phyloP scores from a whole-genome alignment of 169 alveolate species.

The Blepharisma undulans region DNA sequence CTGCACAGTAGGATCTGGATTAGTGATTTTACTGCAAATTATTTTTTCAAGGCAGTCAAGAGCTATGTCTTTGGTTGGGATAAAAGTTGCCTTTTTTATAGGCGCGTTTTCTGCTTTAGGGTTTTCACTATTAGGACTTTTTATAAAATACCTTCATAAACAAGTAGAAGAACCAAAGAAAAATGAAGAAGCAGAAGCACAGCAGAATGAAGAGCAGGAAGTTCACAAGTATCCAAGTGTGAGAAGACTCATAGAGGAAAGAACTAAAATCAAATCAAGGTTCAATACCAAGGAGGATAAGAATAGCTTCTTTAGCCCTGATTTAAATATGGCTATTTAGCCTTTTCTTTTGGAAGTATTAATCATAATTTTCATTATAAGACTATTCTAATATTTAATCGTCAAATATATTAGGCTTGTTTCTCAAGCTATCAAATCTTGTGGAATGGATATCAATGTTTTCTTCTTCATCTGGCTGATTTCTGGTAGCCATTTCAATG shows the following conservation, averaged over 20 bases:
- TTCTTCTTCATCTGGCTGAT: background rate
- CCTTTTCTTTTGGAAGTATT: background rate
- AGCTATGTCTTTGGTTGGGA: background rate
- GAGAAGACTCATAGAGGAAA: background rate
- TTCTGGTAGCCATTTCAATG: background rate
- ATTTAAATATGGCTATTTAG: conserved; percentile 14
- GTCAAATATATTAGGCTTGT: background rate
- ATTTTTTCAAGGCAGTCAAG: conserved; percentile 11
- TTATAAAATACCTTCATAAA: background rate
- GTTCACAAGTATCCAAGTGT: background rate
- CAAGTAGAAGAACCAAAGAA: conserved; percentile 28
- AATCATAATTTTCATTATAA: background rate
- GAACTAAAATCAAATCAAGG: background rate
- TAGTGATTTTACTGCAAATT: background rate
- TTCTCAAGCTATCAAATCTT: background rate
- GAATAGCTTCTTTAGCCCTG: conserved; percentile 10
- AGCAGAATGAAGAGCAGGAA: background rate
- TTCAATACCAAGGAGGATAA: background rate
- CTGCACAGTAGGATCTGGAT: background rate
- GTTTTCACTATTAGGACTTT: conserved; percentile 2
- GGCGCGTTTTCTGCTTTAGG: background rate
- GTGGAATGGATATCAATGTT: background rate
- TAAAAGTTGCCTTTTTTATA: background rate
- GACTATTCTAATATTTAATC: background rate
- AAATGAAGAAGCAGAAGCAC: background rate